A percentile compares a stretch with the other conserved stretches of the same genome.
Evolutionary conservation across 495 filamentous ascomycete species (phyloP).

Genomic region (Niebla homalea): DNA sequence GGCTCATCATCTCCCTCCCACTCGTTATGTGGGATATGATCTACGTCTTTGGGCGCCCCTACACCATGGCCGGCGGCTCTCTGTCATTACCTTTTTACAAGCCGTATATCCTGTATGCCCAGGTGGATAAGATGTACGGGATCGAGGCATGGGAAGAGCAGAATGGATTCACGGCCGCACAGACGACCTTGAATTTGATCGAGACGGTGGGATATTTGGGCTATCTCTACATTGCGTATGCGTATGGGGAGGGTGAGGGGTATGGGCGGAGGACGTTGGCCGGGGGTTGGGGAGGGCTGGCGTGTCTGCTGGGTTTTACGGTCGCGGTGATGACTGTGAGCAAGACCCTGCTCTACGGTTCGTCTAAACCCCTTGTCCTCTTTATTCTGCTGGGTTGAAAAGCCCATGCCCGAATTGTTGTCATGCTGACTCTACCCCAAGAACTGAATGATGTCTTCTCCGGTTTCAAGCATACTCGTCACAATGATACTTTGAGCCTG

Average conservation of each 20-base stretch:
- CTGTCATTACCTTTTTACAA: slow-evolving; percentile 63
- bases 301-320: slow-evolving; percentile 54
- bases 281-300: slow-evolving; percentile 26
- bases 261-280: slow-evolving; percentile 22
- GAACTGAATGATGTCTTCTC: slow-evolving; percentile 68
- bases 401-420: neutral
- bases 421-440: slow-evolving; percentile 17
- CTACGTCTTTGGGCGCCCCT: slow-evolving; percentile 72
- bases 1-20: slow-evolving; percentile 68
- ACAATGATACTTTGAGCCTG: slow-evolving; percentile 47
- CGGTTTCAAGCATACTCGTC: slow-evolving; percentile 65
- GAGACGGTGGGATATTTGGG: slow-evolving; percentile 58
- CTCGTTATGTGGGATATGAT: slow-evolving; percentile 71
- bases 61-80: slow-evolving; percentile 67
- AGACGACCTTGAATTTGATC: slow-evolving; percentile 56
- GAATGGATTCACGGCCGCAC: slow-evolving; percentile 72
- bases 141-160: slow-evolving; percentile 56
- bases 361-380: slow-evolving; percentile 18
- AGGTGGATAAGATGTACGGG: slow-evolving; percentile 74
- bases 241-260: slow-evolving; percentile 25
- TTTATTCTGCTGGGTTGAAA: neutral
- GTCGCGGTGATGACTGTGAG: slow-evolving; percentile 68
- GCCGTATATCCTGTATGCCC: slow-evolving; percentile 73
- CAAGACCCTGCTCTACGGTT: slow-evolving; percentile 83
- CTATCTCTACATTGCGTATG: slow-evolving; percentile 52